Evolutionary conservation across 176 grass and related monocot species (phyloP).

Genomic region (Zea luxurians): DNA sequence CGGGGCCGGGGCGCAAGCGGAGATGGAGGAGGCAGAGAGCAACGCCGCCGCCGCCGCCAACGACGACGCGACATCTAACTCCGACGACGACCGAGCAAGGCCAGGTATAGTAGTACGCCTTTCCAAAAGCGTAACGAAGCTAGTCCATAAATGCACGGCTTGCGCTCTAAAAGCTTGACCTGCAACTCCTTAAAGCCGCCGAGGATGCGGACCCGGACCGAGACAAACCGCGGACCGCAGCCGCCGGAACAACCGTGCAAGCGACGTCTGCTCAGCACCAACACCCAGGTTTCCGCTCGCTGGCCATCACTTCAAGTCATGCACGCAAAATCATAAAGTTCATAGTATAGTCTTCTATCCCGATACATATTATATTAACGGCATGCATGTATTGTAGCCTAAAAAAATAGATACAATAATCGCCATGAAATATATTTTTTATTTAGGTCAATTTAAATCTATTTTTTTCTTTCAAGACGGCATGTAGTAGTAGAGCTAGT

Average conservation of each 20-base stretch:
- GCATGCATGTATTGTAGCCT: not conserved
- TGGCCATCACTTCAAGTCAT: not conserved
- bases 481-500: not conserved
- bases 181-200: not conserved
- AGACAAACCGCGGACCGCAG: not conserved
- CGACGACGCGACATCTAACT: not conserved
- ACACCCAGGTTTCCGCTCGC: not conserved
- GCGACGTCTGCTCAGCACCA: not conserved
- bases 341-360: not conserved
- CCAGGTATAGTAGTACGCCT: not conserved
- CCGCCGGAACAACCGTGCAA: conserved; percentile 1
- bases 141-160: not conserved
- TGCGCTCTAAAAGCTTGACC: not conserved
- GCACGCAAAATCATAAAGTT: not conserved
- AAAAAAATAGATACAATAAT: not conserved
- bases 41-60: not conserved
- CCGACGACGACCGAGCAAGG: conserved; percentile 12
- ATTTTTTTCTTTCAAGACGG: too few relatives aligned
- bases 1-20: not conserved
- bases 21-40: not conserved
- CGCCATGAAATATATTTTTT: not conserved
- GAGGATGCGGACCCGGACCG: not conserved
- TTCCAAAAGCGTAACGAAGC: not conserved
- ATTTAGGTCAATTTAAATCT: not conserved
- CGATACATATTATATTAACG: not conserved